Conservation (phyloP, 2,329 filamentous ascomycete species). For the Grosmannia penicillata region DNA sequence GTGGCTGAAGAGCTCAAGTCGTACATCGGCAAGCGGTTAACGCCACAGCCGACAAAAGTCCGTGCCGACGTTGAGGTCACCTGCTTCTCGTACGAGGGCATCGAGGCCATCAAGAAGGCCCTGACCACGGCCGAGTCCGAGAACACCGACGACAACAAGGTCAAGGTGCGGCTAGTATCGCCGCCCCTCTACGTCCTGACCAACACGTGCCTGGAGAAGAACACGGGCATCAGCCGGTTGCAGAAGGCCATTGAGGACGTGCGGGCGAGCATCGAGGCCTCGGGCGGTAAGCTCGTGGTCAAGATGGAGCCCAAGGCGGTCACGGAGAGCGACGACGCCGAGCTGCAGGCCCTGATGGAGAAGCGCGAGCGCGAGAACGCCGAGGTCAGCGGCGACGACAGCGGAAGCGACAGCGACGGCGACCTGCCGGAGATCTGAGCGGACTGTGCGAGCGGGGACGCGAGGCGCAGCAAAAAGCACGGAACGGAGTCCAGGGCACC, state of each 20-base stretch:
- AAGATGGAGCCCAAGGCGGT: constrained; percentile 99
- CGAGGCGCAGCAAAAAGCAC: background rate
- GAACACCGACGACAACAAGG: constrained; percentile 83
- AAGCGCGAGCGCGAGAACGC: constrained; percentile 96
- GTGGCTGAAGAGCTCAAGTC: constrained; percentile 81
- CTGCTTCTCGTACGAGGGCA: constrained; percentile 92
- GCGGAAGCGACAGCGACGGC: constrained; percentile 88
- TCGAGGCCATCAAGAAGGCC: constrained; percentile 92
- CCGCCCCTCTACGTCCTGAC: constrained; percentile 94
- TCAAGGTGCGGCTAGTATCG: constrained; percentile 97
- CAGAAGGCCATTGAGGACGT: constrained; percentile 87
- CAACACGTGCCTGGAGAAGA: constrained; percentile 90
- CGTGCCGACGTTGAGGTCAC: constrained; percentile 95
- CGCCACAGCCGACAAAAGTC: constrained; percentile 96
- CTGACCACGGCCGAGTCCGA: constrained; percentile 81
- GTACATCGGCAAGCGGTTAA: constrained; percentile 95
- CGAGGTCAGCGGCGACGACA: constrained; percentile 95
- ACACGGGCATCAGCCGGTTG: constrained; percentile 64
- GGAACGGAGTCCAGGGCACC: background rate
- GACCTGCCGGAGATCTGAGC: constrained; percentile 34
- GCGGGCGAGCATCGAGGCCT: constrained; percentile 59
- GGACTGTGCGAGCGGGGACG: background rate
- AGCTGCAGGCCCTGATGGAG: constrained; percentile 96
- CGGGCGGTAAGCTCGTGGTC: constrained; percentile 68
- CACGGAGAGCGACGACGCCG: constrained; percentile 94